Evolutionary conservation across 1,139 yeast species (phyloP).

Genomic region (Pichia sp.): DNA sequence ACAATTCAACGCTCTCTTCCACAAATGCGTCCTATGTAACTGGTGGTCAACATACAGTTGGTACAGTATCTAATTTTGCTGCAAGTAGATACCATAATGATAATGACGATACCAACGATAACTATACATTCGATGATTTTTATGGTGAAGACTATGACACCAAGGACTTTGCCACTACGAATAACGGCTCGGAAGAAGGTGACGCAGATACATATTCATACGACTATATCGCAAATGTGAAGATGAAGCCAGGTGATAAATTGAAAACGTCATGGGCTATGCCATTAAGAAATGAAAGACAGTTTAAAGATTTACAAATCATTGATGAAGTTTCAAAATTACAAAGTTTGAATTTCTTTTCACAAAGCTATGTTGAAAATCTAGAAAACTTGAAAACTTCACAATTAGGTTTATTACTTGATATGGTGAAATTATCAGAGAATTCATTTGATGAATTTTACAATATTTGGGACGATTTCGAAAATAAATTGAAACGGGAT

Average conservation of each 20-base stretch:
- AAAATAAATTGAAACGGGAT: slow-evolving; percentile 5
- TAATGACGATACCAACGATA: not conserved
- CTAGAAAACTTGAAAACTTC: slow-evolving; percentile 54
- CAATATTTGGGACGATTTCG: slow-evolving; percentile 27
- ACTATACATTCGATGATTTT: slow-evolving; percentile 8
- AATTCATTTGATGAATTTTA: slow-evolving; percentile 30
- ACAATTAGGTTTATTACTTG: slow-evolving; percentile 59
- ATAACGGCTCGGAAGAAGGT: slow-evolving; percentile 6
- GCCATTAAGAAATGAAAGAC: slow-evolving; percentile 63
- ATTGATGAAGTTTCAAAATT: slow-evolving; percentile 75
- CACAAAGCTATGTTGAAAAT: slow-evolving; percentile 55
- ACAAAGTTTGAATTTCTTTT: slow-evolving; percentile 63
- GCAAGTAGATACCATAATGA: slow-evolving; percentile 1
- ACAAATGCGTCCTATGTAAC: slow-evolving; percentile 5
- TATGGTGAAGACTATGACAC: slow-evolving; percentile 9
- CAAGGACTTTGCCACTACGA: not conserved
- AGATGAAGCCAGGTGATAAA: slow-evolving; percentile 38
- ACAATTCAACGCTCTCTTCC: slow-evolving; percentile 4
- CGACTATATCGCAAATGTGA: slow-evolving; percentile 16
- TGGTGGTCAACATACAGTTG: not conserved
- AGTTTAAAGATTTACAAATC: slow-evolving; percentile 89
- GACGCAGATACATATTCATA: slow-evolving; percentile 19
- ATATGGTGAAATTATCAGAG: slow-evolving; percentile 39
- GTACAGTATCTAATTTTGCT: slow-evolving; percentile 1
- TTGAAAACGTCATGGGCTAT: slow-evolving; percentile 49